Evolutionary conservation across 2,329 filamentous ascomycete species (phyloP).

Genomic region (Sporothrix sp.): DNA sequence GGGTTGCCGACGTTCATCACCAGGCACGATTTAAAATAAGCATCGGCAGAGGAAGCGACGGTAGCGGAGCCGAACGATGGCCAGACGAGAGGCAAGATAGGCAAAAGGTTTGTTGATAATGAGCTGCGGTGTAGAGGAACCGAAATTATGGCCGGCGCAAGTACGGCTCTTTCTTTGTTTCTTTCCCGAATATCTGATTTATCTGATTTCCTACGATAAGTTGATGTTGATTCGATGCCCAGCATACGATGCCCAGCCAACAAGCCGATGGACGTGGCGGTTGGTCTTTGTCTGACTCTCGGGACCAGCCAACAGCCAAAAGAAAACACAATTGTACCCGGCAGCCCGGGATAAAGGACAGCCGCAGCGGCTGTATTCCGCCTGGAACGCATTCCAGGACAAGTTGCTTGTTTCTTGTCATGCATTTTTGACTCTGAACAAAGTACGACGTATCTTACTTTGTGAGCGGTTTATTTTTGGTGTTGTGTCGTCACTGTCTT

Average conservation of each 20-base stretch:
- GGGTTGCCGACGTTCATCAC: too few relatives aligned
- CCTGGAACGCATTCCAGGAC: background rate
- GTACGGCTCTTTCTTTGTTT: background rate
- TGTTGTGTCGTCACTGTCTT: too few relatives aligned
- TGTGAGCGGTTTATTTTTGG: background rate
- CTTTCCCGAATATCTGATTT: background rate
- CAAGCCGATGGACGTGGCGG: too few relatives aligned
- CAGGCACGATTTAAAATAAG: conserved; percentile 4
- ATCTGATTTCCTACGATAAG: too few relatives aligned
- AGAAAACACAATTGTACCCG: background rate
- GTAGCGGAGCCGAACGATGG: background rate
- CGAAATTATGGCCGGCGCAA: background rate
- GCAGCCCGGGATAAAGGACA: background rate
- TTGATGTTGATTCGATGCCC: too few relatives aligned
- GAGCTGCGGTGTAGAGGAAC: background rate
- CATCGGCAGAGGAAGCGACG: conserved; percentile 1
- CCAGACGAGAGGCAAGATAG: background rate
- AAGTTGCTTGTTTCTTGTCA: background rate
- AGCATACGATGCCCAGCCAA: too few relatives aligned
- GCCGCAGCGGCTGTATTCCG: background rate
- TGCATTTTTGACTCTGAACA: background rate
- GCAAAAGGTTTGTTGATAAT: background rate
- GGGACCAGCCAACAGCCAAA: background rate
- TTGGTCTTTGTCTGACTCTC: background rate
- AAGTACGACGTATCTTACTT: too few relatives aligned